Conservation (phyloP, 2,329 filamentous ascomycete genomes). For the Dichotomopilus funicola region DNA sequence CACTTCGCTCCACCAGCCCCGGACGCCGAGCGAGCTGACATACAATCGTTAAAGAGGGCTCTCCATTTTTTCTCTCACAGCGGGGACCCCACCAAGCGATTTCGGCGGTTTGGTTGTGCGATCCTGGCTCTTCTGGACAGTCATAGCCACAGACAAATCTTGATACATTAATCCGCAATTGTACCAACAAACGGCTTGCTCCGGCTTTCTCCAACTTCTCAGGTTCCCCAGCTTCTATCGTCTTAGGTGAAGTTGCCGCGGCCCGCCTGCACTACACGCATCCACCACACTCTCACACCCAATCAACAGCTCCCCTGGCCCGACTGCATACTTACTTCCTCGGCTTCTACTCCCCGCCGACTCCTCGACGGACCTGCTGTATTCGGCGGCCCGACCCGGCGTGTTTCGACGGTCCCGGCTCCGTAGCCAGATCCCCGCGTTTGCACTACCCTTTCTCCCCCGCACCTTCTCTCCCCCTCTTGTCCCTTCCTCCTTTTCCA, state of each 20-base stretch:
- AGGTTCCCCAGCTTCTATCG: slow-evolving; percentile 10
- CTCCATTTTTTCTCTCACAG: background rate
- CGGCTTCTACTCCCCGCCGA: slow-evolving; percentile 23
- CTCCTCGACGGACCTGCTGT: slow-evolving; percentile 12
- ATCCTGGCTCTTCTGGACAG: background rate
- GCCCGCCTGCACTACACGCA: slow-evolving; percentile 9
- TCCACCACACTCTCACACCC: slow-evolving; percentile 1
- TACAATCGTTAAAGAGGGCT: no score
- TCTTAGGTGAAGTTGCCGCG: slow-evolving; percentile 18
- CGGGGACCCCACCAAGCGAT: slow-evolving; percentile 6
- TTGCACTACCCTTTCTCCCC: slow-evolving; percentile 7
- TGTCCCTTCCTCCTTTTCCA: slow-evolving; percentile 20
- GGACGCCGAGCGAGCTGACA: no score
- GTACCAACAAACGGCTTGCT: background rate
- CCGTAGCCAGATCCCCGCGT: slow-evolving; percentile 1
- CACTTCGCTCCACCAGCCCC: background rate
- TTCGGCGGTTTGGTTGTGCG: background rate
- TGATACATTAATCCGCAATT: background rate
- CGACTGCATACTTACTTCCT: slow-evolving; percentile 15
- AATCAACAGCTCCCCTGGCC: slow-evolving; percentile 13
- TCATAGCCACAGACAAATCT: no score
- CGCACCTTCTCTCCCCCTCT: slow-evolving; percentile 1
- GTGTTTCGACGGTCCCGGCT: slow-evolving; percentile 6
- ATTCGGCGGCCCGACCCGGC: slow-evolving; percentile 22
- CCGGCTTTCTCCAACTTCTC: slow-evolving; percentile 11